Percentiles rank a stretch among this genome's conserved stretches.
Evolutionary conservation across 495 filamentous ascomycete species (phyloP).

Genomic region (Aspergillus leporis): DNA sequence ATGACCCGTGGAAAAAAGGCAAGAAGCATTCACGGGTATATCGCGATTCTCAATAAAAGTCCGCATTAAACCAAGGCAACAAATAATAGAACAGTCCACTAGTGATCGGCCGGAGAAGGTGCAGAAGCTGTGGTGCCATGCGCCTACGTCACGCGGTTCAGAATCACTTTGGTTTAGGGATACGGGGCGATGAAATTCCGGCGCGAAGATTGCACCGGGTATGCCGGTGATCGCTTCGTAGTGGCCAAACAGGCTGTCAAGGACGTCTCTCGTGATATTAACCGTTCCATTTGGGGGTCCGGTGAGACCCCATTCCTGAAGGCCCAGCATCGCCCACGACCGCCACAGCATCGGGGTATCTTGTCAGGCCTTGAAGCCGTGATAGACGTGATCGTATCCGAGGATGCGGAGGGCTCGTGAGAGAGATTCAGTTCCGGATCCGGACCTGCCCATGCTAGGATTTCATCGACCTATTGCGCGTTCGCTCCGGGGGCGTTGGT

Average conservation of each 20-base stretch:
- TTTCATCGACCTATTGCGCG: conserved; percentile 24
- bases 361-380: conserved; percentile 25
- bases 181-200: conserved; percentile 46
- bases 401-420: conserved; percentile 23
- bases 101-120: conserved; percentile 1
- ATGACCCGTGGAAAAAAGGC: background rate
- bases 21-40: background rate
- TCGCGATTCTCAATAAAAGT: conserved; percentile 20
- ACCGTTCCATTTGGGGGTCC: background rate
- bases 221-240: conserved; percentile 42
- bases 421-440: conserved; percentile 34
- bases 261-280: conserved; percentile 25
- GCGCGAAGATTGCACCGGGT: conserved; percentile 33
- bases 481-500: conserved; percentile 2
- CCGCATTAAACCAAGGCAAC: conserved; percentile 17
- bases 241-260: conserved; percentile 45
- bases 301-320: conserved; percentile 3
- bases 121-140: conserved; percentile 32
- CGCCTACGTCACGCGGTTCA: conserved; percentile 42
- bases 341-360: conserved; percentile 7
- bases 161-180: conserved; percentile 46
- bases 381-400: conserved; percentile 30
- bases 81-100: conserved; percentile 7
- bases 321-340: conserved; percentile 13
- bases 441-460: conserved; percentile 29